Evolutionary conservation across 2,329 filamentous ascomycete genomes (phyloP), one percentile per base, ranked within the genome.

Genomic region (Aspergillus japonicus): DNA sequence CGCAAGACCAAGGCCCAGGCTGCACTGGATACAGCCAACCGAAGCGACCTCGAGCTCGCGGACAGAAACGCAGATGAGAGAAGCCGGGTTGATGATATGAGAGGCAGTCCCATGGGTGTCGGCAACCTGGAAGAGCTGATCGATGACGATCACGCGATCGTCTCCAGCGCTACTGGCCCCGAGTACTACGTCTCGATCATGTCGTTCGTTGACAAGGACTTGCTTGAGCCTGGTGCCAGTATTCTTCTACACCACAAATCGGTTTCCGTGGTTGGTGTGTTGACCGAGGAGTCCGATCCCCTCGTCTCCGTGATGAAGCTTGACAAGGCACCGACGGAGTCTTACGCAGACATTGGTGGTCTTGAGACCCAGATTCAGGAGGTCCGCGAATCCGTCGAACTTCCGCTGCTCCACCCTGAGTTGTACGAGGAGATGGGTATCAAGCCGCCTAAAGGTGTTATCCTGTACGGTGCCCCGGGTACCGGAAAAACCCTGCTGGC

Each of bases 131-230:
- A 99, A 79, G 95, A 99, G 82, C 90, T 99, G 82, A 99, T 99
- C 73, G 95, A 99, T 72, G 95, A 99, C 75, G 95, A 99, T 80
- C 95, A 99, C 73, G 95, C 95, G 63, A 99, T 99, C 73, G 95
- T 99, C 39, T 97, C 93, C 19, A 96, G 92, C 76, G 96, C 95
- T 0, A 98, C 95, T 6, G 95, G 95, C 0, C 95, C 95, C 1
- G 95, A 99, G 77, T 99, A 96, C 84, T 99, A 98, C 77, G 95
- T 99, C 67, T 97, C 93, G 69, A 99, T 99, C 85, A 98, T 98
- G 95, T 97, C 94, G 57, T 99, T 99, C 72, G 95, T 99, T 66
- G 95, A 99, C 83, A 99, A 99, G 80, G 95, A 99, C 72, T 86
- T 99, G 4, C 85, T 99, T 48, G 95, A 99, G 78, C 95, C 95